Evolutionary conservation across 192 early-diverging fungal genomes (phyloP), one percentile per base, ranked within the genome.

Genomic region (Backusella parvicylindrica): DNA sequence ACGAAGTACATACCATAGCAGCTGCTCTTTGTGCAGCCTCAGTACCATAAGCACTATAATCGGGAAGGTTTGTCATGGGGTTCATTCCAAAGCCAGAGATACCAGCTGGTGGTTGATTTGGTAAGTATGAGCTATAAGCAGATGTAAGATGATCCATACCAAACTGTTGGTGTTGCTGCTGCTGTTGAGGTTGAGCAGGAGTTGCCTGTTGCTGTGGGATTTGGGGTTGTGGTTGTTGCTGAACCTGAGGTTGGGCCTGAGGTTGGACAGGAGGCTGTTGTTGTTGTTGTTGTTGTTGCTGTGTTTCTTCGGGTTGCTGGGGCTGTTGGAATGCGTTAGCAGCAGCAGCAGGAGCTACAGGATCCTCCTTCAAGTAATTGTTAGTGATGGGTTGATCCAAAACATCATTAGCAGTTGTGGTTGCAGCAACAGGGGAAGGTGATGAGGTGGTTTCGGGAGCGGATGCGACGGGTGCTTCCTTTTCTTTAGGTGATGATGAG

Each of bases 41-140:
- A 65, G 83, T 86, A 30, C 87, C 87, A 74, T 91, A 91, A 12
- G 90, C 71, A 12, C 85, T 87, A 70, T 89, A 86, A 43, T 86
- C 86, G 31, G 85, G 87, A 13, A 85, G 74, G 8, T 60, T 60
- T 8, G 81, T 79, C 76, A 89, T 87, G 8, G 86, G 88, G 28
- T 74, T 83, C 79, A 89, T 86, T 16, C 86, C 84, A 72, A 89
- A 89, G 21, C 83, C 80, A 36, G 86, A 86, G 11, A 86, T 56
- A 74, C 83, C 84, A 60, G 77, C 81, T 36, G 84, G 82, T 28
- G 76, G 74, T 70, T 83, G 84, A 26, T 77, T 81, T 28, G 86
- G 85, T 47, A 88, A 68, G 60, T 88, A 86, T 0, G 83, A 84
- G 32, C 82, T 80, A 70, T 86, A 86, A 15, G 83, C 81, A 49